These are phyloP conservation scores for Erysiphe neolycopersici DNA, from an alignment of 2,329 filamentous ascomycete genomes.

Conservation along the genomic window DNA sequence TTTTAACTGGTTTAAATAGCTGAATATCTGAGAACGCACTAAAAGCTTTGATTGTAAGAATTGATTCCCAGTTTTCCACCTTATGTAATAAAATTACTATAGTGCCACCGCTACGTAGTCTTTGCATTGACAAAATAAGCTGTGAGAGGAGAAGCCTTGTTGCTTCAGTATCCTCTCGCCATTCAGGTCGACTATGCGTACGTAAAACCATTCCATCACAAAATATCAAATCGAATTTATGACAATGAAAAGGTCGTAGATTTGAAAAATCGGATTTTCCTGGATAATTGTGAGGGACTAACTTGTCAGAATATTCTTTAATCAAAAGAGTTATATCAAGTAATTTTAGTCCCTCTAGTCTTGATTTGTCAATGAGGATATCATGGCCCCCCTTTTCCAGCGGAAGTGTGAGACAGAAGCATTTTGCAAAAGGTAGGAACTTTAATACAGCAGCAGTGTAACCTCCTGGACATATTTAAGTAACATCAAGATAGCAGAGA, in stretches of 20 bases:
- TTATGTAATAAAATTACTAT: constrained; percentile 9
- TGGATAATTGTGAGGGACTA: constrained; percentile 4
- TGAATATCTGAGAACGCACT: constrained; percentile 6
- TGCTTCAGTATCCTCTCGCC: constrained; percentile 4
- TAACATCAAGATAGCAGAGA: neutral
- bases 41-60: constrained; percentile 6
- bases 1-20: constrained; percentile 8
- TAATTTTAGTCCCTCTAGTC: constrained; percentile 1
- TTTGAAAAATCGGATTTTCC: constrained; percentile 3
- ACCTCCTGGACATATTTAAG: constrained; percentile 1
- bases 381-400: constrained; percentile 6
- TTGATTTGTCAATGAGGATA: constrained; percentile 2
- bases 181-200: constrained; percentile 6
- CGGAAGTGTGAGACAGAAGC: constrained; percentile 6
- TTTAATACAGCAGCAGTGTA: constrained; percentile 3
- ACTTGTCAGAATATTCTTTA: constrained; percentile 1
- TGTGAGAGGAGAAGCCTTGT: constrained; percentile 6
- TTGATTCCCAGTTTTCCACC: constrained; percentile 5
- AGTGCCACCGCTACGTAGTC: constrained; percentile 5
- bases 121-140: constrained; percentile 7
- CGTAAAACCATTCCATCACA: constrained; percentile 10
- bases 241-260: constrained; percentile 4
- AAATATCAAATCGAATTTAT: constrained; percentile 10
- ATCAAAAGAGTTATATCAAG: constrained; percentile 3
- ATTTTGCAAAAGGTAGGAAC: constrained; percentile 1